phyloP scores from a whole-genome alignment of 2,329 filamentous ascomycete genomes.

The Berkeleyomyces rouxiae region DNA sequence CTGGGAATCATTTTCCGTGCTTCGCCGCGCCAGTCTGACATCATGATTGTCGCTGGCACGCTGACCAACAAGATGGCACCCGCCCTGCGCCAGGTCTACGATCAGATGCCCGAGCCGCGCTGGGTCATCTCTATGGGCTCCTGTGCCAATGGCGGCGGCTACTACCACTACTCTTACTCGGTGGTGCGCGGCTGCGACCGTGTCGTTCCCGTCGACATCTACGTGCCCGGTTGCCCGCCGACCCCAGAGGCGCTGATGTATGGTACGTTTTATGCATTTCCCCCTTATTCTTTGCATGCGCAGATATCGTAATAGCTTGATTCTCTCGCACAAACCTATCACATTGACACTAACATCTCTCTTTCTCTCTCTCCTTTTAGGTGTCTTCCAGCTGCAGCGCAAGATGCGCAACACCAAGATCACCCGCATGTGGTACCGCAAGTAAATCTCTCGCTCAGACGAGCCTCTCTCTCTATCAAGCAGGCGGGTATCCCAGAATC shows the following conservation, averaged over 20 bases:
- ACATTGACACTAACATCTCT: not conserved
- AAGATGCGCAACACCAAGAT: slow-evolving; percentile 51
- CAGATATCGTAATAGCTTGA: too few relatives aligned
- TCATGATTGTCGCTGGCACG: slow-evolving; percentile 88
- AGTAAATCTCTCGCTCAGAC: slow-evolving; percentile 22
- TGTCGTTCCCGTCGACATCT: slow-evolving; percentile 64
- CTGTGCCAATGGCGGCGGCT: slow-evolving; percentile 71
- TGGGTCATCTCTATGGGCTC: slow-evolving; percentile 77
- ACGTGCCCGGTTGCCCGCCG: slow-evolving; percentile 58
- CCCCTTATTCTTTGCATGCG: not conserved
- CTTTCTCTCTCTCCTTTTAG: not conserved
- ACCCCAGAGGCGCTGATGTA: slow-evolving; percentile 48
- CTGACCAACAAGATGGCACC: slow-evolving; percentile 95
- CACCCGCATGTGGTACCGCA: slow-evolving; percentile 41
- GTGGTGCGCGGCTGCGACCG: slow-evolving; percentile 61
- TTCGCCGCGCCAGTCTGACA: slow-evolving; percentile 72
- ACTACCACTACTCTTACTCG: slow-evolving; percentile 75
- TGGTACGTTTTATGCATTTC: slow-evolving; percentile 21
- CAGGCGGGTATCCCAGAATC: not conserved
- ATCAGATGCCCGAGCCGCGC: slow-evolving; percentile 84
- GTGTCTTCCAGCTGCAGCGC: slow-evolving; percentile 57
- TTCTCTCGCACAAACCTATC: not conserved
- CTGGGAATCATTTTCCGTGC: slow-evolving; percentile 83
- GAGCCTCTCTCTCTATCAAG: not conserved
- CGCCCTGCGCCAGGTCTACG: slow-evolving; percentile 76